Evolutionary conservation across 306 rosid genomes (phyloP).

Genomic region (Astragalus glycyphyllos): DNA sequence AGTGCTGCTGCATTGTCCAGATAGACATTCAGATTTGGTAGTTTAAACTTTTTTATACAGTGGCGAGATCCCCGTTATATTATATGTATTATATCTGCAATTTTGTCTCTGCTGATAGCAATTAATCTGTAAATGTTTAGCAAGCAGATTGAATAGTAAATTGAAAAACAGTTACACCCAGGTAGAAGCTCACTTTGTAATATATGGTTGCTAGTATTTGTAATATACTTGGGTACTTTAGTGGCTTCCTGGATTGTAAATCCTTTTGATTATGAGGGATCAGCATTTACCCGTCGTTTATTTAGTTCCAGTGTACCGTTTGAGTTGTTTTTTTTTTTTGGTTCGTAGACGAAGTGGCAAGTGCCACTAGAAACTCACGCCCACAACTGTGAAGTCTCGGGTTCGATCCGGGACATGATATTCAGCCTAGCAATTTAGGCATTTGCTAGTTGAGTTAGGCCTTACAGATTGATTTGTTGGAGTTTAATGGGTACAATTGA

Average conservation of each 20-base stretch:
- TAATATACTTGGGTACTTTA: constrained; percentile 39
- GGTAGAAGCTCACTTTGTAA: constrained; percentile 45
- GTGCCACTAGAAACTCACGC: too few relatives aligned
- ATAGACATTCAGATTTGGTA: constrained; percentile 39
- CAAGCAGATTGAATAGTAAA: constrained; percentile 48
- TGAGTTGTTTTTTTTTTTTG: too few relatives aligned
- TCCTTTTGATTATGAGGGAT: constrained; percentile 9
- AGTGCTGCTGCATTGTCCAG: constrained; percentile 49
- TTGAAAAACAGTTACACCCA: constrained; percentile 27
- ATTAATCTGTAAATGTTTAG: constrained; percentile 64
- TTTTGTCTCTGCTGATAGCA: constrained; percentile 57
- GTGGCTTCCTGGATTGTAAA: constrained; percentile 33
- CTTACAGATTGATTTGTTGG: too few relatives aligned
- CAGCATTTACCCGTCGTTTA: constrained; percentile 12
- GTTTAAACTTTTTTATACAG: constrained; percentile 43
- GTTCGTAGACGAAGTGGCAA: too few relatives aligned
- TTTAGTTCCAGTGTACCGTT: neutral
- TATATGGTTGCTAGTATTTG: constrained; percentile 44
- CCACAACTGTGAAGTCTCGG: too few relatives aligned
- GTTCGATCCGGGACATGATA: too few relatives aligned
- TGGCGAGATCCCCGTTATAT: constrained; percentile 45
- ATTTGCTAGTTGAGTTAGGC: too few relatives aligned
- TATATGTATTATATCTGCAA: constrained; percentile 45
- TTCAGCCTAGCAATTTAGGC: too few relatives aligned
- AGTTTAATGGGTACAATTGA: too few relatives aligned